Evolutionary conservation across 805 yeast genomes (phyloP).

Genomic region (Wickerhamomyces subpelliculosus): DNA sequence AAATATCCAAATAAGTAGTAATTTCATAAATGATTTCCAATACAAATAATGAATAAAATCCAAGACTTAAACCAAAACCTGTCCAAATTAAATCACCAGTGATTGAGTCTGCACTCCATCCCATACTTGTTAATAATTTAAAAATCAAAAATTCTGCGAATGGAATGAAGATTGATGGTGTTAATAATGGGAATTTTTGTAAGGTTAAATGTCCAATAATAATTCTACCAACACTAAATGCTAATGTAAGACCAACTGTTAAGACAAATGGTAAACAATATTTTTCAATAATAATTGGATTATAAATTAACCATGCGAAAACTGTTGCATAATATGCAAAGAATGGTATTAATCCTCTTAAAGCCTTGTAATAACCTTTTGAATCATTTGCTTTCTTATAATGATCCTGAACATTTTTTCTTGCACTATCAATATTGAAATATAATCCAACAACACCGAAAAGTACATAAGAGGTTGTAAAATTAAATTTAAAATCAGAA

Average conservation of each 20-base stretch:
- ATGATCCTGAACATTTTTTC: constrained; percentile 47
- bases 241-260: constrained; percentile 69
- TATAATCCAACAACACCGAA: constrained; percentile 48
- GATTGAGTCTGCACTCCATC: constrained; percentile 31
- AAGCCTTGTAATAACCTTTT: constrained; percentile 28
- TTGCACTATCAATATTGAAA: constrained; percentile 65
- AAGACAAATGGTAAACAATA: constrained; percentile 51
- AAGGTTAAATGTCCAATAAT: constrained; percentile 80
- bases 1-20: constrained; percentile 75
- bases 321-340: constrained; percentile 27
- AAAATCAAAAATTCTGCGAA: constrained; percentile 33
- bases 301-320: constrained; percentile 36
- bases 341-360: constrained; percentile 63
- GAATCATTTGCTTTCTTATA: constrained; percentile 32
- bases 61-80: constrained; percentile 61
- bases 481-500: constrained; percentile 26
- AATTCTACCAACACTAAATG: constrained; percentile 86
- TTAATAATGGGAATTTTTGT: constrained; percentile 68
- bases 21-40: constrained; percentile 74
- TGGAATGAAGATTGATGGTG: constrained; percentile 68
- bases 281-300: constrained; percentile 35
- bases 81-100: constrained; percentile 51
- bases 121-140: constrained; percentile 18
- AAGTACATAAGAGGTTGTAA: constrained; percentile 37
- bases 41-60: constrained; percentile 65